phyloP scores from a whole-genome alignment of 306 rosid species.

The Lablab purpureus region DNA sequence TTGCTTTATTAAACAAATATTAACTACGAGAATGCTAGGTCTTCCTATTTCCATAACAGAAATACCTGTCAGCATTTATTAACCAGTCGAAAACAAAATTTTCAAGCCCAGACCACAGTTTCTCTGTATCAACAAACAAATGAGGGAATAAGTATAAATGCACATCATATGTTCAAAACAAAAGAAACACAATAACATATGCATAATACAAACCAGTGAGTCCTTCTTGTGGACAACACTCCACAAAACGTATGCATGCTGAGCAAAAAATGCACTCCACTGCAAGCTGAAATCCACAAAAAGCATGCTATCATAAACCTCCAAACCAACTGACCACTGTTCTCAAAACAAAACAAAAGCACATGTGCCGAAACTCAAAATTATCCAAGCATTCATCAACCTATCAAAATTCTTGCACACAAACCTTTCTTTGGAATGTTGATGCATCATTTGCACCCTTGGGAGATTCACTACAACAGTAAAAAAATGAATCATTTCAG shows the following conservation, averaged over 20 bases:
- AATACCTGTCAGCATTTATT: slow-evolving; percentile 96
- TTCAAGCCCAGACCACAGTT: slow-evolving; percentile 99
- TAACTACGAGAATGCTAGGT: slow-evolving; percentile 2
- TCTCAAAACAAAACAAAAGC: slow-evolving; percentile 5
- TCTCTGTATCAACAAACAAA: slow-evolving; percentile 66
- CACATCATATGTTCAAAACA: neutral
- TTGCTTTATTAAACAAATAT: neutral
- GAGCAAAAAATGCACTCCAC: slow-evolving; percentile 99
- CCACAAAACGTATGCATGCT: slow-evolving; percentile 97
- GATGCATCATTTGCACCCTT: slow-evolving; percentile 98
- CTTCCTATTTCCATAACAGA: slow-evolving; percentile 30
- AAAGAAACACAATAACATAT: neutral
- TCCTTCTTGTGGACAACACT: slow-evolving; percentile 99
- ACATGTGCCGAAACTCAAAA: slow-evolving; percentile 15
- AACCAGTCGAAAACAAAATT: slow-evolving; percentile 99
- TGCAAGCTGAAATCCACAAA: slow-evolving; percentile 76
- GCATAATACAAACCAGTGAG: slow-evolving; percentile 81
- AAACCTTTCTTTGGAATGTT: slow-evolving; percentile 95
- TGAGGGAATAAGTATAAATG: slow-evolving; percentile 3
- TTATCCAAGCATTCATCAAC: neutral
- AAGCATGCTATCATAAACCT: slow-evolving; percentile 28
- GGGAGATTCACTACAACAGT: slow-evolving; percentile 83
- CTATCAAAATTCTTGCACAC: neutral
- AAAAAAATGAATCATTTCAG: neutral
- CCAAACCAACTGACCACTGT: slow-evolving; percentile 21